Evolutionary conservation across 2,329 filamentous ascomycete genomes (phyloP).

Genomic region (Colletotrichum sp.): DNA sequence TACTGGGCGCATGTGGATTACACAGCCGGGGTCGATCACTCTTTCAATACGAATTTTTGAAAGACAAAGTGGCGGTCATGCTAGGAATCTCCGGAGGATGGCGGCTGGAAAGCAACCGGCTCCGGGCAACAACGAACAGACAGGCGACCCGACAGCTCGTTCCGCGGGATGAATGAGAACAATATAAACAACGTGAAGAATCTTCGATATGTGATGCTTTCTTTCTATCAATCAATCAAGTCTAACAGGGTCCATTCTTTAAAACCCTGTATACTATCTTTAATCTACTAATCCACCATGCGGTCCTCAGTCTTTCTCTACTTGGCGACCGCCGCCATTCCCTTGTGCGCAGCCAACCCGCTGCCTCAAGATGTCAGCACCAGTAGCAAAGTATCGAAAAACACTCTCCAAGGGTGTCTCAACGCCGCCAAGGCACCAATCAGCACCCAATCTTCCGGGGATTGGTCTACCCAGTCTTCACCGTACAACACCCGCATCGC

Average conservation of each 20-base stretch:
- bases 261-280: not conserved
- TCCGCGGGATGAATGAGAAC: not conserved
- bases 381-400: not conserved
- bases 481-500: constrained; percentile 37
- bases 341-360: not conserved
- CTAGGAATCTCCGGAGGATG: not conserved
- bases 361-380: not conserved
- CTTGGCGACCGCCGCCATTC: not conserved
- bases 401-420: constrained; percentile 26
- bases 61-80: not conserved
- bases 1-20: not conserved
- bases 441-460: constrained; percentile 19
- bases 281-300: not conserved
- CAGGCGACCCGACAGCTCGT: not conserved
- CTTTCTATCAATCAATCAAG: not conserved
- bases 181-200: not conserved
- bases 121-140: not conserved
- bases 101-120: not conserved
- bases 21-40: not conserved
- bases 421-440: constrained; percentile 25
- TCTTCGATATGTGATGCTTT: not conserved
- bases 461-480: constrained; percentile 24
- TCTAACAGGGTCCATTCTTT: not conserved
- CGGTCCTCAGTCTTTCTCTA: not conserved
- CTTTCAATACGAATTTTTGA: not conserved